Evolutionary conservation across 2,329 filamentous ascomycete genomes (phyloP).

Genomic region (Fusarium udum): DNA sequence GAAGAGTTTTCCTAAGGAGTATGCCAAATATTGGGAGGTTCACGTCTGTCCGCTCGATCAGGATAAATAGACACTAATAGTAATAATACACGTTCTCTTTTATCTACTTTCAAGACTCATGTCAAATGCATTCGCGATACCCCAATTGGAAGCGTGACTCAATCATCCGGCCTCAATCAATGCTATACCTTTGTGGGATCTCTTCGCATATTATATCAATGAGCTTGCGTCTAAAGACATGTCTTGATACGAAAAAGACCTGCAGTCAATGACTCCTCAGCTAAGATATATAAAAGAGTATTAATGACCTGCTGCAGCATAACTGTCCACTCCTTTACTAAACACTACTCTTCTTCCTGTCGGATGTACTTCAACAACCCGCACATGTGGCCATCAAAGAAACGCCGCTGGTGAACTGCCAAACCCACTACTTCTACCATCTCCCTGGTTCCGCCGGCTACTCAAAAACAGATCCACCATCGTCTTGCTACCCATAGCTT

Average conservation of each 20-base stretch:
- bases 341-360: background rate
- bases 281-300: slow-evolving; percentile 25
- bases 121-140: too few species aligned
- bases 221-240: background rate
- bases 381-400: slow-evolving; percentile 34
- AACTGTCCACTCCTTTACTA: background rate
- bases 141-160: too few species aligned
- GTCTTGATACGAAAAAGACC: background rate
- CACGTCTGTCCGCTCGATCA: slow-evolving; percentile 49
- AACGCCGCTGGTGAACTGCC: slow-evolving; percentile 47
- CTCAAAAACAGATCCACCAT: slow-evolving; percentile 66
- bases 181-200: too few species aligned
- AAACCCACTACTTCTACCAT: slow-evolving; percentile 45
- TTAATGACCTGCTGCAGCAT: background rate
- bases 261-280: background rate
- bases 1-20: slow-evolving; percentile 44
- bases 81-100: background rate
- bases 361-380: background rate
- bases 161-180: background rate
- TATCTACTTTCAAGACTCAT: too few species aligned
- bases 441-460: slow-evolving; percentile 56
- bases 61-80: background rate
- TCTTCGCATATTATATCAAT: background rate
- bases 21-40: slow-evolving; percentile 54
- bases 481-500: slow-evolving; percentile 56